These are phyloP conservation scores for Tulasnella sp. DNA, from an alignment of 768 basidiomycete genomes.

Conservation along the genomic window DNA sequence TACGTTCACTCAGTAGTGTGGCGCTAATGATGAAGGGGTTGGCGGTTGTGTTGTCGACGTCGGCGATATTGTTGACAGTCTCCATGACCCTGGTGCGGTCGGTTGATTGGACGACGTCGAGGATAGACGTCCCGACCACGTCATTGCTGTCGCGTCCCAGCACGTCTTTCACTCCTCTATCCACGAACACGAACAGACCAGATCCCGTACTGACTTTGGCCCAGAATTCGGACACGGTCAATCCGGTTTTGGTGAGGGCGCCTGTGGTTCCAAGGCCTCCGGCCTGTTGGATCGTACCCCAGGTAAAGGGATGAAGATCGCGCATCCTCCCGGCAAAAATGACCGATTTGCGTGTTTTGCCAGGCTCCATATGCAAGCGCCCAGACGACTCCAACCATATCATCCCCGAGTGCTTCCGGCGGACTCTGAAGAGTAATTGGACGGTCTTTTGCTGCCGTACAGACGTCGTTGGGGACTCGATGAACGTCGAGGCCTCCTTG, in stretches of 20 bases:
- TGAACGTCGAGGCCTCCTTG: conserved; percentile 40
- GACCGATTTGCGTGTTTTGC: conserved; percentile 90
- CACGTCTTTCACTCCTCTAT: conserved; percentile 24
- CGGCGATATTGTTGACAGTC: conserved; percentile 7
- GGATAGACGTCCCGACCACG: conserved; percentile 25
- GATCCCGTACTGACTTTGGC: conserved; percentile 31
- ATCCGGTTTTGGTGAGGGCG: neutral
- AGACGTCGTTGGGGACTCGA: conserved; percentile 10
- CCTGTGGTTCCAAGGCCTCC: conserved; percentile 35
- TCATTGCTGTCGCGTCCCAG: conserved; percentile 25
- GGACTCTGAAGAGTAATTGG: conserved; percentile 75
- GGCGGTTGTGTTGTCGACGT: neutral
- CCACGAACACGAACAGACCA: conserved; percentile 26
- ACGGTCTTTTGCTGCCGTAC: conserved; percentile 41
- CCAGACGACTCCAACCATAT: conserved; percentile 91
- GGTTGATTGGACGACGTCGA: conserved; percentile 7
- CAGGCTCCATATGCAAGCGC: conserved; percentile 77
- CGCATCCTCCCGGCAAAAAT: conserved; percentile 72
- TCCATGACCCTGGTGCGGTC: neutral
- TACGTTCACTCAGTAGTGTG: neutral
- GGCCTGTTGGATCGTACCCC: conserved; percentile 42
- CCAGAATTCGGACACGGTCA: conserved; percentile 30
- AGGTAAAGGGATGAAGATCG: conserved; percentile 48
- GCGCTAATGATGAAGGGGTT: neutral
- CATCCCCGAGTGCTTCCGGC: conserved; percentile 48